Evolutionary conservation across 768 basidiomycete species (phyloP).

Genomic region (Phlebiopsis gigantea): DNA sequence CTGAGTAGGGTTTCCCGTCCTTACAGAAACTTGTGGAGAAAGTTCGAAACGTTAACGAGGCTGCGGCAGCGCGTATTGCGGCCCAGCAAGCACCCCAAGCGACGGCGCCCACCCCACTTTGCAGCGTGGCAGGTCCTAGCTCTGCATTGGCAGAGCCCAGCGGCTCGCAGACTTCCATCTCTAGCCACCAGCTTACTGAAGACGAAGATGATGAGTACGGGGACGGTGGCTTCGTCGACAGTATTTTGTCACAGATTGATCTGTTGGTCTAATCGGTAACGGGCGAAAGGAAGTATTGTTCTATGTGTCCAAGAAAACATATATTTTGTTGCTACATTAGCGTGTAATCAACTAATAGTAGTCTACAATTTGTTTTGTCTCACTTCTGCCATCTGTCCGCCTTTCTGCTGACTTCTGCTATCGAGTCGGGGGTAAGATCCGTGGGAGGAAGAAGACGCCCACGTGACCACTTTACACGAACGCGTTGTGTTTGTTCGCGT

Average conservation of each 20-base stretch:
- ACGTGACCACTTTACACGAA: not conserved
- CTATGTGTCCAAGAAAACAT: not conserved
- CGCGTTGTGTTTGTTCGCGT: not conserved
- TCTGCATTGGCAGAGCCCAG: not conserved
- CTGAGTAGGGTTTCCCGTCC: too few relatives aligned
- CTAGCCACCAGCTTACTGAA: not conserved
- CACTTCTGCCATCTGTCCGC: not conserved
- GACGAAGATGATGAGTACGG: not conserved
- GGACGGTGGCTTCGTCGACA: not conserved
- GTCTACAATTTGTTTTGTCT: not conserved
- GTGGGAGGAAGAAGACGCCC: not conserved
- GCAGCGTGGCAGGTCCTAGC: not conserved
- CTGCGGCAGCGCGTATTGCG: not conserved
- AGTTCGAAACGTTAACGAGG: not conserved
- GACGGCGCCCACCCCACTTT: not conserved
- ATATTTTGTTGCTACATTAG: not conserved
- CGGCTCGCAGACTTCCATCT: not conserved
- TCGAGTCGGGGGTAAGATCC: not conserved
- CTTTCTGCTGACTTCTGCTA: not conserved
- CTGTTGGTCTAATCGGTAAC: too few relatives aligned
- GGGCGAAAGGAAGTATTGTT: too few relatives aligned
- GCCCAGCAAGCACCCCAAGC: not conserved
- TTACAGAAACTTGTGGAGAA: not conserved
- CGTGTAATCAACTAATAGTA: not conserved
- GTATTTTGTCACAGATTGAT: not conserved